A percentile compares a stretch with the other conserved stretches of the same genome.
These are phyloP conservation scores for Fraxinus ornus DNA, from an alignment of 305 asterid genomes.

Conservation along the genomic window DNA sequence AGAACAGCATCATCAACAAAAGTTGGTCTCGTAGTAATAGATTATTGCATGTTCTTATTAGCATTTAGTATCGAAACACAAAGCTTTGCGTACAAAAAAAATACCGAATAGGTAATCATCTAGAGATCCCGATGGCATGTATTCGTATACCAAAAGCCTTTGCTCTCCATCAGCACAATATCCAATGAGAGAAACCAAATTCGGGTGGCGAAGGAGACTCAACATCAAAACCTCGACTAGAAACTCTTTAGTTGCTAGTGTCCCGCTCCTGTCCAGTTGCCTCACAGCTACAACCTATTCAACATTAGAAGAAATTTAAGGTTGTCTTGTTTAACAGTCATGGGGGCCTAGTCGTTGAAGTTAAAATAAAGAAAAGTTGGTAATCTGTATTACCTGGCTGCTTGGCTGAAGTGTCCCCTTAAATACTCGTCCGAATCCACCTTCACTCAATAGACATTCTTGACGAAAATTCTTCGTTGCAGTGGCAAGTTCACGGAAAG, in stretches of 20 bases:
- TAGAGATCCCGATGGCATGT: conserved; percentile 61
- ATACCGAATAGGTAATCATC: conserved; percentile 59
- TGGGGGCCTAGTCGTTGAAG: not conserved
- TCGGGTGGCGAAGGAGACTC: conserved; percentile 67
- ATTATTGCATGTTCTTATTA: too few relatives aligned
- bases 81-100: not conserved
- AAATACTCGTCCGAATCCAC: conserved; percentile 82
- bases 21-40: not conserved
- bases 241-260: conserved; percentile 65
- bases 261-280: conserved; percentile 77
- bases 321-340: not conserved
- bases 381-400: conserved; percentile 48
- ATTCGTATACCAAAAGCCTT: conserved; percentile 78
- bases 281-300: conserved; percentile 70
- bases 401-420: conserved; percentile 58
- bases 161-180: conserved; percentile 98
- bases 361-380: not conserved
- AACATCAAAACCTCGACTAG: conserved; percentile 52
- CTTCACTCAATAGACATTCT: conserved; percentile 77
- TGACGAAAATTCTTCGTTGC: conserved; percentile 85
- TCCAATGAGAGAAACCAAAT: conserved; percentile 67
- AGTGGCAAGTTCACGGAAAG: conserved; percentile 85
- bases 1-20: not conserved
- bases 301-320: conserved; percentile 8
- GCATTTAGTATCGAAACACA: too few relatives aligned